Evolutionary conservation across 2,329 filamentous ascomycete species (phyloP), one percentile per base, ranked within the genome.

Genomic region (Leptographium radiaticola): DNA sequence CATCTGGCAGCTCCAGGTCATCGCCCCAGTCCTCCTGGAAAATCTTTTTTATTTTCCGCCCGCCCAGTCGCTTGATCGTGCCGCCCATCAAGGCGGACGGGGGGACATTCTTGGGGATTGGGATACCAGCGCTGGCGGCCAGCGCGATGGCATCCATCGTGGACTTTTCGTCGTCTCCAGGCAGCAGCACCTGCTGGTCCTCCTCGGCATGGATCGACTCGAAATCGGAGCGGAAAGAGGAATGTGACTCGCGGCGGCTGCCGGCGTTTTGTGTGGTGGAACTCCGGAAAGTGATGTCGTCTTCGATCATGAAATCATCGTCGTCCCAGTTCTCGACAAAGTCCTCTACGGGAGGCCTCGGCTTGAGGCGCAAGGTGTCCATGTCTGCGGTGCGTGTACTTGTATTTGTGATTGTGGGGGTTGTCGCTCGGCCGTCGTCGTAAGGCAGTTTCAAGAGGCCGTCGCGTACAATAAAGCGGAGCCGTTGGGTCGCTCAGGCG

Each of bases 1-100:
- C 65, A 42, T 76, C 75, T 4, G 85, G 83, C 16, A 89, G 67
- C 61, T 87, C 85, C 49, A 91, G 68, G 61, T 91, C 87, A 60
- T 89, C 85, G 57, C 81, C 84, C 83, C 87, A 91, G 65, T 91
- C 87, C 61, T 89, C 86, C 58, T 87, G 81, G 56, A 87, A 80
- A 43, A 84, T 81, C 63, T 80, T 85, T 63, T 82, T 84, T 20
- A 86, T 75, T 62, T 84, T 89, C 60, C 81, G 79, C 56, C 81
- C 82, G 50, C 90, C 90, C 38, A 97, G 75, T 61, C 90, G 79
- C 71, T 94, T 95, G 65, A 97, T 97, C 11, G 89, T 91, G 52
- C 93, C 93, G 52, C 91, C 91, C 66, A 93, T 80, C 44, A 98
- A 74, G 34, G 93, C 93, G 20, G 91, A 95, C 34, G 87, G 81